Evolutionary conservation across 1,139 yeast genomes (phyloP).

Genomic region (Hyphopichia burtonii): DNA sequence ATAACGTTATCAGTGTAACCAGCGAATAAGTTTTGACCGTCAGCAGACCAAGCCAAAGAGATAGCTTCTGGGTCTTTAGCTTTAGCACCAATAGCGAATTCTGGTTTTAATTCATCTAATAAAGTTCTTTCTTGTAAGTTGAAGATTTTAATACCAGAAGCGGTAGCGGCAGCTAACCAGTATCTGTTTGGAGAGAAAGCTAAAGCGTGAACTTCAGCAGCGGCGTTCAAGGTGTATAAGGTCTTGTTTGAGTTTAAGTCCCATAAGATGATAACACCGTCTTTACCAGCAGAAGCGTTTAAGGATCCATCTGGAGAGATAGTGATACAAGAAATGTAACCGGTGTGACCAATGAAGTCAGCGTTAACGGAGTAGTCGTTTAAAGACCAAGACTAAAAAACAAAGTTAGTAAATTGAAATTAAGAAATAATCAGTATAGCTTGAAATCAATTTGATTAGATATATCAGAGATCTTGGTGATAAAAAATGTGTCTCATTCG

Average conservation of each 20-base stretch:
- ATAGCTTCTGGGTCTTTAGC: slow-evolving; percentile 98
- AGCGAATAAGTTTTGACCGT: slow-evolving; percentile 98
- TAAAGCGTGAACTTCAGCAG: slow-evolving; percentile 96
- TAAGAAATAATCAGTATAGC: slow-evolving; percentile 8
- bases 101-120: slow-evolving; percentile 99
- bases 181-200: slow-evolving; percentile 99
- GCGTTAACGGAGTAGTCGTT: slow-evolving; percentile 84
- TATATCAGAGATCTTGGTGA: slow-evolving; percentile 98
- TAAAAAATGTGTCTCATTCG: slow-evolving; percentile 92
- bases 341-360: slow-evolving; percentile 99
- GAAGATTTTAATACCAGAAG: slow-evolving; percentile 97
- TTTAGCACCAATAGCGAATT: slow-evolving; percentile 84
- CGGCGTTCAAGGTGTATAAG: slow-evolving; percentile 92
- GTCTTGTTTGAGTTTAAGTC: slow-evolving; percentile 87
- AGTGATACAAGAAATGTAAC: slow-evolving; percentile 96
- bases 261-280: slow-evolving; percentile 99
- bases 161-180: slow-evolving; percentile 99
- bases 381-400: slow-evolving; percentile 87
- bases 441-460: neutral
- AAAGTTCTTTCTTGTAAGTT: slow-evolving; percentile 94
- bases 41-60: slow-evolving; percentile 99
- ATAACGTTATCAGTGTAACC: slow-evolving; percentile 99
- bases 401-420: slow-evolving; percentile 19
- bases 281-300: slow-evolving; percentile 99
- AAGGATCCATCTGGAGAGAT: slow-evolving; percentile 99